phyloP scores from a whole-genome alignment of 129 eudicot species.

The Flaveria bidentis region DNA sequence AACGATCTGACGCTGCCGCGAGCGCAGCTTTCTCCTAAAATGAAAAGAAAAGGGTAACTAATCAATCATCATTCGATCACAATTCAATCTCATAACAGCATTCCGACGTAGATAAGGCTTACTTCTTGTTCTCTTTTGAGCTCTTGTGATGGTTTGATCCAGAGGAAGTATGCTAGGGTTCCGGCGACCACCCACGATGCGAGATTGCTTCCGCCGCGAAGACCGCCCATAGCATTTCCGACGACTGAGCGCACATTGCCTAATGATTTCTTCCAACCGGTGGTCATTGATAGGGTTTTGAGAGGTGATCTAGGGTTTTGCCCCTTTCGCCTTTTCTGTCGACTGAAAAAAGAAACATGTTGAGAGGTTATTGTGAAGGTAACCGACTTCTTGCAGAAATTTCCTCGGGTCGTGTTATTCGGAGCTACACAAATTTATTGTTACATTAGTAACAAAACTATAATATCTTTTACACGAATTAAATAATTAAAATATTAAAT shows the following conservation, averaged over 20 bases:
- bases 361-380: neutral
- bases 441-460: no score
- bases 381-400: constrained; percentile 23
- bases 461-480: no score
- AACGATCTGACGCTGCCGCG: constrained; percentile 58
- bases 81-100: neutral
- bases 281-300: constrained; percentile 38
- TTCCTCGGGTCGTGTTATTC: constrained; percentile 27
- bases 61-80: neutral
- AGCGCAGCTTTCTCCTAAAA: constrained; percentile 53
- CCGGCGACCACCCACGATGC: constrained; percentile 76
- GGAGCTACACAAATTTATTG: neutral
- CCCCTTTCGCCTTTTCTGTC: neutral
- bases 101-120: neutral
- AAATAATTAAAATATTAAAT: no score
- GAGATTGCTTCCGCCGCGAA: constrained; percentile 49
- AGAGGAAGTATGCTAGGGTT: constrained; percentile 58
- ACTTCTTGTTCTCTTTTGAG: constrained; percentile 60
- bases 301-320: constrained; percentile 26
- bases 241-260: constrained; percentile 42
- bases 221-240: constrained; percentile 55
- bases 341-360: neutral
- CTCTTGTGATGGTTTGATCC: constrained; percentile 61
- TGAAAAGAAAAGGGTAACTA: neutral
- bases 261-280: constrained; percentile 40